Evolutionary conservation across 1,139 yeast genomes (phyloP).

Genomic region (Eremothecium sinecaudum): DNA sequence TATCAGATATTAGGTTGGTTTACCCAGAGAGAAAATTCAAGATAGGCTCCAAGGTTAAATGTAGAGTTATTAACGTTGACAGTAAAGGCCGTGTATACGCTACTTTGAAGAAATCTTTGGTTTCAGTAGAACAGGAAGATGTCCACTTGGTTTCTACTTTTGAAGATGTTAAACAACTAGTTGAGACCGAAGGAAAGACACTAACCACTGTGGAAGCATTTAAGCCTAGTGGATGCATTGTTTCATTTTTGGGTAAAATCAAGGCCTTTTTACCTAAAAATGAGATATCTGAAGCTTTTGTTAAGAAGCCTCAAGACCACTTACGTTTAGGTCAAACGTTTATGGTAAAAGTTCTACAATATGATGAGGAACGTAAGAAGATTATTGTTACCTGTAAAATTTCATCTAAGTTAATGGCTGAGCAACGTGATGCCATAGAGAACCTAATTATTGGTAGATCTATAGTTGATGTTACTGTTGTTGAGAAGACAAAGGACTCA

Average conservation of each 20-base stretch:
- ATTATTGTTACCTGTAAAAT: slow-evolving; percentile 68
- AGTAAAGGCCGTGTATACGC: slow-evolving; percentile 41
- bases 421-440: slow-evolving; percentile 42
- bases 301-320: slow-evolving; percentile 66
- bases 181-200: slow-evolving; percentile 46
- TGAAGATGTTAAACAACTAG: slow-evolving; percentile 37
- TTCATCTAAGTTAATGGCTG: slow-evolving; percentile 42
- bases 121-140: slow-evolving; percentile 54
- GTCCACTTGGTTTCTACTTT: slow-evolving; percentile 36
- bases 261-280: slow-evolving; percentile 75
- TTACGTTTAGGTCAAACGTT: slow-evolving; percentile 81
- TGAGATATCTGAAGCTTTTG: slow-evolving; percentile 86
- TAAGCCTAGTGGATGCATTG: slow-evolving; percentile 68
- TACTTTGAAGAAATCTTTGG: slow-evolving; percentile 77
- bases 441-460: slow-evolving; percentile 53
- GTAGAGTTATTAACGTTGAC: slow-evolving; percentile 46
- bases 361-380: slow-evolving; percentile 47
- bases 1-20: slow-evolving; percentile 74
- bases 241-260: slow-evolving; percentile 71
- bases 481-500: slow-evolving; percentile 68
- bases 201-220: slow-evolving; percentile 69
- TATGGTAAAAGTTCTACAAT: slow-evolving; percentile 51
- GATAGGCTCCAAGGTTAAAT: slow-evolving; percentile 70
- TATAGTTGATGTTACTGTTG: slow-evolving; percentile 50
- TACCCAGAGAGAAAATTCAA: slow-evolving; percentile 91